Evolutionary conservation across 257 asterid genomes (phyloP).

Genomic region (Agastache rugosa): DNA sequence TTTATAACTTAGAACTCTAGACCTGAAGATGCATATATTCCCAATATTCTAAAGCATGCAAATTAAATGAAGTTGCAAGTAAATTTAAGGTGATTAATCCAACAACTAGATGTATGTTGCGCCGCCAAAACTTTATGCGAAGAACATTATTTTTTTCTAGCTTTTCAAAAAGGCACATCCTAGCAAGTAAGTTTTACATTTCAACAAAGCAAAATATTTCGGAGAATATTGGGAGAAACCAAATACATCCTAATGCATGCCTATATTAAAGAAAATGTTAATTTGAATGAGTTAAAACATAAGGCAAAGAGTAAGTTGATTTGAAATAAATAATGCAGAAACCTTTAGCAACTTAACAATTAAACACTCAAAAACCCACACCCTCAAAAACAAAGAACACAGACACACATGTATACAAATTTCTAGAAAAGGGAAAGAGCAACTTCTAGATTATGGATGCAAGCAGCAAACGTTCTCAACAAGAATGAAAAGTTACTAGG

Average conservation of each 20-base stretch:
- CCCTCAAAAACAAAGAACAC: neutral
- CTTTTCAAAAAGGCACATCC: neutral
- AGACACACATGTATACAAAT: too few species aligned
- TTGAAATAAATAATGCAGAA: neutral
- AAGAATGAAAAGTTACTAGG: neutral
- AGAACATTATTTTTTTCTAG: neutral
- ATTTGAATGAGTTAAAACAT: slow-evolving; percentile 11
- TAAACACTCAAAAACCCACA: neutral
- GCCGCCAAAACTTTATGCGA: neutral
- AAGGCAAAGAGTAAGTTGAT: neutral
- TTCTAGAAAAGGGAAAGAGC: neutral
- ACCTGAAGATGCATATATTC: neutral
- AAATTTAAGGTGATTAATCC: neutral
- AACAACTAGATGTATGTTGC: neutral
- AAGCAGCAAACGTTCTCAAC: neutral
- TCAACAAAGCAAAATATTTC: neutral
- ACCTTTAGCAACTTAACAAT: neutral
- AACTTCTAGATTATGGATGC: neutral
- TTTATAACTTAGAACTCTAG: slow-evolving; percentile 3
- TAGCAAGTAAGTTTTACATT: neutral
- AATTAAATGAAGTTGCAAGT: neutral
- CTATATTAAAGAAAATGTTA: slow-evolving; percentile 19
- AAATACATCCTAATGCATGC: neutral
- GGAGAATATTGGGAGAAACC: neutral
- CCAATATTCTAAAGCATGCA: neutral